phyloP scores from a whole-genome alignment of 306 rosid species.

The Leucaena leucocephala region DNA sequence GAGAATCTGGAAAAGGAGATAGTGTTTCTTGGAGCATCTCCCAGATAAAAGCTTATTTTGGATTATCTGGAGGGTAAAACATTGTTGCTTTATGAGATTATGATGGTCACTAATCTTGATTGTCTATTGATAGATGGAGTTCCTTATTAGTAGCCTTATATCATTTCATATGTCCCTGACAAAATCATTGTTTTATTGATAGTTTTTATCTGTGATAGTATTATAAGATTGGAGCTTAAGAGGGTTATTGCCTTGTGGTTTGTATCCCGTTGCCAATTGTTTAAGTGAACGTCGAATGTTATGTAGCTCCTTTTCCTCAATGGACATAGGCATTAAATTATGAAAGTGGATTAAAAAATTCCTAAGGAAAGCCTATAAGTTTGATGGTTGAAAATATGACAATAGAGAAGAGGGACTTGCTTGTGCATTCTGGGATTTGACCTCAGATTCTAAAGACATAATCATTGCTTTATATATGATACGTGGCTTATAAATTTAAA shows the following conservation, averaged over 20 bases:
- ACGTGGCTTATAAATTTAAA: not conserved
- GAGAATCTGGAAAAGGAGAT: conserved; percentile 57
- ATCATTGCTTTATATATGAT: not conserved
- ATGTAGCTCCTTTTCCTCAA: not conserved
- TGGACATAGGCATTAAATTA: not conserved
- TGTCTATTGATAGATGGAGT: conserved; percentile 5
- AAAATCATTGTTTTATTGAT: not conserved
- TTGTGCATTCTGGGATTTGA: not conserved
- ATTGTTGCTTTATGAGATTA: conserved; percentile 24
- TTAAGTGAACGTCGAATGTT: not conserved
- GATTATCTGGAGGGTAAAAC: conserved; percentile 97
- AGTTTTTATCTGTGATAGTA: not conserved
- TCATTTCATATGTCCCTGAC: not conserved
- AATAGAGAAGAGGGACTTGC: not conserved
- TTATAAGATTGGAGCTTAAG: not conserved
- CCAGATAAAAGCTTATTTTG: conserved; percentile 82
- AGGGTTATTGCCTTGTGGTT: conserved; percentile 3
- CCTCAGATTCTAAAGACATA: not conserved
- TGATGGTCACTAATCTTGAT: conserved; percentile 14
- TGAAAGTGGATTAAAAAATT: not conserved
- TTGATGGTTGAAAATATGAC: not conserved
- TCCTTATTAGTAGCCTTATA: not conserved
- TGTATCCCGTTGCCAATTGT: not conserved
- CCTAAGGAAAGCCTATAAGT: conserved; percentile 3
- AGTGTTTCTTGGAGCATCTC: conserved; percentile 65